A percentile compares a stretch with the other conserved stretches of the same genome.
These are phyloP conservation scores for Tarenaya hassleriana DNA, from an alignment of 345 rosid species.

Conservation along the genomic window DNA sequence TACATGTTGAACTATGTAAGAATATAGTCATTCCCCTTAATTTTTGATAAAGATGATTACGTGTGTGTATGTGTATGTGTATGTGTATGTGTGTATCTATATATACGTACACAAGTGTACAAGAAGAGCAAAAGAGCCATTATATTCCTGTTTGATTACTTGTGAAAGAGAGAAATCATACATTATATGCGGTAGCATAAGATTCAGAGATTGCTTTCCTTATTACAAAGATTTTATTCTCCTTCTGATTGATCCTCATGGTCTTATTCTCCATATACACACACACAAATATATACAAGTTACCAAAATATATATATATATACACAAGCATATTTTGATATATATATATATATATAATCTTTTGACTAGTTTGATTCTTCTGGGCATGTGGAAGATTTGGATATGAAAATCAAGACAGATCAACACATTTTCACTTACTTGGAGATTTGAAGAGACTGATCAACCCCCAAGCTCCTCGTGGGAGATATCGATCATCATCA, in stretches of 20 bases:
- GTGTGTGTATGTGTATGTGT: slow-evolving; percentile 18
- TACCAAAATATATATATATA: too few species aligned
- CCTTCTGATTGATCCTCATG: slow-evolving; percentile 17
- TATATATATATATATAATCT: slow-evolving; percentile 1
- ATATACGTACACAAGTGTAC: too few species aligned
- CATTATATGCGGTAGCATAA: slow-evolving; percentile 21
- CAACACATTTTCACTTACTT: slow-evolving; percentile 19
- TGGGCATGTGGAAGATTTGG: slow-evolving; percentile 23
- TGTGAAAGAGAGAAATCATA: slow-evolving; percentile 20
- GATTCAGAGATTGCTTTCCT: slow-evolving; percentile 24
- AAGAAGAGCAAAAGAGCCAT: slow-evolving; percentile 15
- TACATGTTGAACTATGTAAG: slow-evolving; percentile 18
- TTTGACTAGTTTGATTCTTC: too few species aligned
- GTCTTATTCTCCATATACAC: slow-evolving; percentile 19
- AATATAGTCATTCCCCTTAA: slow-evolving; percentile 18
- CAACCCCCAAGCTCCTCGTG: background rate
- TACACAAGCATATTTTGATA: background rate
- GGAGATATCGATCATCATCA: background rate
- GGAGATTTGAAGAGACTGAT: slow-evolving; percentile 23
- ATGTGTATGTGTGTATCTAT: slow-evolving; percentile 11
- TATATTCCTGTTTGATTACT: slow-evolving; percentile 24
- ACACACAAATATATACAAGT: too few species aligned
- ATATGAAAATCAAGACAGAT: slow-evolving; percentile 18
- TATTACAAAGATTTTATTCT: slow-evolving; percentile 24
- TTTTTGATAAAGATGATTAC: slow-evolving; percentile 27